Conservation (phyloP, 106 monocot genomes). For the Dioscorea dumetorum region DNA sequence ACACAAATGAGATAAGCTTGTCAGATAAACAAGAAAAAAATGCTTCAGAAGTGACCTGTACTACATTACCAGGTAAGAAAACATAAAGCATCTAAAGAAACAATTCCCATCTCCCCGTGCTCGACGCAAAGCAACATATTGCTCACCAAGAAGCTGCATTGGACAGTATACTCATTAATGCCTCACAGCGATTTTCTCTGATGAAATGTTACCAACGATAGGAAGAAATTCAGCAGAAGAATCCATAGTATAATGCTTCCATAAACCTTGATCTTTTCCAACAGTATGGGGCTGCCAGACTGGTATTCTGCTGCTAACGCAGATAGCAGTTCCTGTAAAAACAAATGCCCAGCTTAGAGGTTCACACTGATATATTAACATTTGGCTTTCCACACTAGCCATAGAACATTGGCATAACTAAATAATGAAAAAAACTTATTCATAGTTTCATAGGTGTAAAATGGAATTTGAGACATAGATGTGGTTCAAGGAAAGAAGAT, state of each 20-base stretch:
- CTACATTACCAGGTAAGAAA: slow-evolving; percentile 80
- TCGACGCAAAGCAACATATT: slow-evolving; percentile 75
- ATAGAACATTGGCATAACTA: background rate
- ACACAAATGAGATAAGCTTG: background rate
- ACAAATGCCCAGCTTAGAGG: background rate
- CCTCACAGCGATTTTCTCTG: too few species aligned
- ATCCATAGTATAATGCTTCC: background rate
- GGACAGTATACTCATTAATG: slow-evolving; percentile 1
- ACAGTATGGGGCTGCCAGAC: slow-evolving; percentile 69
- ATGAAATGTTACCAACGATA: background rate
- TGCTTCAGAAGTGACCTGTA: background rate
- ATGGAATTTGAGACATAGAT: background rate
- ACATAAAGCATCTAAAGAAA: slow-evolving; percentile 96
- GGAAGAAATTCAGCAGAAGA: background rate
- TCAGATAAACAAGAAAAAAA: background rate
- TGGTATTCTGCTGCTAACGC: slow-evolving; percentile 77
- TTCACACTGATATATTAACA: background rate
- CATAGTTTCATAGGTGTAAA: background rate
- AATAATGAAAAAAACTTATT: background rate
- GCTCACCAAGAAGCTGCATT: slow-evolving; percentile 74
- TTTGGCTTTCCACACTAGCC: background rate
- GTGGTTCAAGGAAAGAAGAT: background rate
- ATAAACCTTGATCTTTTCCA: slow-evolving; percentile 90
- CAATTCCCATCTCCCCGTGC: slow-evolving; percentile 97
- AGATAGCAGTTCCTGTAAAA: slow-evolving; percentile 79